Conservation (phyloP, 495 filamentous ascomycete genomes). For the Jackrogersella minutella region DNA sequence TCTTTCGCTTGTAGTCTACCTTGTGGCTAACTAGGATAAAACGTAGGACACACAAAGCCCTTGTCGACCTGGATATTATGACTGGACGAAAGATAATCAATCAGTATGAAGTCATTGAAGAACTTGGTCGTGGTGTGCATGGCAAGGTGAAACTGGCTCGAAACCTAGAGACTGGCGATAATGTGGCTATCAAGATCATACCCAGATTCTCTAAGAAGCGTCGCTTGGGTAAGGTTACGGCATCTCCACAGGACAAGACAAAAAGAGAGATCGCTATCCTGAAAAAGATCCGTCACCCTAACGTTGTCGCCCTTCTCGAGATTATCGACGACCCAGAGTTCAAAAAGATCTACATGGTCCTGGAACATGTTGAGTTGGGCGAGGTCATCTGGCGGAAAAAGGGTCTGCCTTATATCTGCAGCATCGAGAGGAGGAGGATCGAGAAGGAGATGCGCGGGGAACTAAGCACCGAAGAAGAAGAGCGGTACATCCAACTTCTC, state of each 20-base stretch:
- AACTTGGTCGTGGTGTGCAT: conserved; percentile 93
- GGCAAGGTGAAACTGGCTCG: conserved; percentile 96
- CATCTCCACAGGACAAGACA: conserved; percentile 84
- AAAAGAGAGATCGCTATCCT: conserved; percentile 97
- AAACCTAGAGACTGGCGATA: conserved; percentile 76
- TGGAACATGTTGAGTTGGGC: conserved; percentile 92
- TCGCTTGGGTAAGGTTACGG: conserved; percentile 77
- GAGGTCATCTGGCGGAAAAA: conserved; percentile 94
- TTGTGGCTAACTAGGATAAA: conserved; percentile 16
- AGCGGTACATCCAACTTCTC: conserved; percentile 65
- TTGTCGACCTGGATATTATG: conserved; percentile 83
- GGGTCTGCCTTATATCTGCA: conserved; percentile 78
- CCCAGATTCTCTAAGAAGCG: conserved; percentile 92
- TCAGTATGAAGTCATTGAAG: conserved; percentile 94
- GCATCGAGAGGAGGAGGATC: conserved; percentile 79
- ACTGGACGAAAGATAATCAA: conserved; percentile 97
- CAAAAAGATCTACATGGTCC: conserved; percentile 97
- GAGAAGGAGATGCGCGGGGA: conserved; percentile 74
- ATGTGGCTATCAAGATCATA: conserved; percentile 98
- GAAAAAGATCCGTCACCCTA: conserved; percentile 95
- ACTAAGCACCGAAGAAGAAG: conserved; percentile 67
- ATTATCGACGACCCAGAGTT: conserved; percentile 96
- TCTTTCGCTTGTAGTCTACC: not conserved
- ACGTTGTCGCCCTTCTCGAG: conserved; percentile 92
- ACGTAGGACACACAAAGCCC: conserved; percentile 79